Evolutionary conservation across 2,329 filamentous ascomycete species (phyloP).

Genomic region (Paramyrothecium roridum): DNA sequence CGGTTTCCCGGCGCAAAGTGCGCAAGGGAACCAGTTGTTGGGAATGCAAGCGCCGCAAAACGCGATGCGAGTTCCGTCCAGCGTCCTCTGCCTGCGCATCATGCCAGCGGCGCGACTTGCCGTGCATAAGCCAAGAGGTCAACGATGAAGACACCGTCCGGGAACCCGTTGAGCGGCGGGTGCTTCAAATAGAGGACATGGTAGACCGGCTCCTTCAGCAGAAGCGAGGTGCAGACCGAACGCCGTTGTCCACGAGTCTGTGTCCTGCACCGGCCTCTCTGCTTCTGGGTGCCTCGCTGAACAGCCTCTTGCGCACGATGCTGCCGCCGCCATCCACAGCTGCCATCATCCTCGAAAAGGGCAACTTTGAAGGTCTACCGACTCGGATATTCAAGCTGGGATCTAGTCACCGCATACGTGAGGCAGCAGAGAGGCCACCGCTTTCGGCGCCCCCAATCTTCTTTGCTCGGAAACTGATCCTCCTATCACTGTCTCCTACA

Average conservation of each 20-base stretch:
- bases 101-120: slow-evolving; percentile 39
- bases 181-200: neutral
- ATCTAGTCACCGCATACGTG: neutral
- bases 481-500: no score
- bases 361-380: neutral
- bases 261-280: neutral
- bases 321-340: neutral
- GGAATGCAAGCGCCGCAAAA: slow-evolving; percentile 56
- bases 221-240: neutral
- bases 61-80: slow-evolving; percentile 42
- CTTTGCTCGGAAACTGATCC: no score
- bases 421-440: neutral
- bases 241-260: neutral
- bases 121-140: slow-evolving; percentile 47
- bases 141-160: no score
- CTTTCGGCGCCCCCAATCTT: neutral
- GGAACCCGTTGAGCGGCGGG: neutral
- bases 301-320: neutral
- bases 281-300: neutral
- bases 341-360: neutral
- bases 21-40: slow-evolving; percentile 58
- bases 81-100: slow-evolving; percentile 36
- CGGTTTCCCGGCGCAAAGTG: slow-evolving; percentile 25
- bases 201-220: neutral
- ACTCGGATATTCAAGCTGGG: neutral